These are phyloP conservation scores for Skeletonema costatum DNA, from an alignment of 108 stramenopile species.

Conservation along the genomic window DNA sequence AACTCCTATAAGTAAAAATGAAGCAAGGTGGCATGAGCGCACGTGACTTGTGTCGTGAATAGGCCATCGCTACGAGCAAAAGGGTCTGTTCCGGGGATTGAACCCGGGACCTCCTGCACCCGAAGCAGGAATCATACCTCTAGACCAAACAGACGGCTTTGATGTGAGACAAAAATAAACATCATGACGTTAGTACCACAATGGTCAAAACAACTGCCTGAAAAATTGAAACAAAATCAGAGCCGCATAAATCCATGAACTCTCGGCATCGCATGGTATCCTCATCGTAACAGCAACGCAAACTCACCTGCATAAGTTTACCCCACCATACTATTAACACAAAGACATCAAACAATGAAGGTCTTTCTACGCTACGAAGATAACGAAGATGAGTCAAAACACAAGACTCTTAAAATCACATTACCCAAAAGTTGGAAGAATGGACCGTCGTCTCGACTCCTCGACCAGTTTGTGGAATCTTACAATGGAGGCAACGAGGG, in stretches of 20 bases:
- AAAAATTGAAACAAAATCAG: no score
- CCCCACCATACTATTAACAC: neutral
- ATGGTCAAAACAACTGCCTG: no score
- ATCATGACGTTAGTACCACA: no score
- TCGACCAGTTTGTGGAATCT: constrained; percentile 82
- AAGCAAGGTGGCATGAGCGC: no score
- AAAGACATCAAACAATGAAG: constrained; percentile 64
- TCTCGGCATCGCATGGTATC: neutral
- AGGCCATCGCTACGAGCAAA: neutral
- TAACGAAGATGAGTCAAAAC: constrained; percentile 61
- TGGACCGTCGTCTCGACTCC: constrained; percentile 75
- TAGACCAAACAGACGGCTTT: constrained; percentile 77
- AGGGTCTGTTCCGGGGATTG: constrained; percentile 17
- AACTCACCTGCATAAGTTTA: neutral
- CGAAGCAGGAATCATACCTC: constrained; percentile 94
- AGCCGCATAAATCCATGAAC: neutral
- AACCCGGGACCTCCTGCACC: constrained; percentile 93
- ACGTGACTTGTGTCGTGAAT: no score
- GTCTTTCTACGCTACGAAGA: constrained; percentile 93
- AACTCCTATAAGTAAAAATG: no score
- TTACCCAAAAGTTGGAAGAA: constrained; percentile 88
- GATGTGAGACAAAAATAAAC: no score
- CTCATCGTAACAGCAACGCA: neutral
- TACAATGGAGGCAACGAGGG: constrained; percentile 75
- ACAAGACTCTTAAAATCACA: constrained; percentile 91